Conservation (phyloP, 2,329 filamentous ascomycete species). For the Orbilia quercus region DNA sequence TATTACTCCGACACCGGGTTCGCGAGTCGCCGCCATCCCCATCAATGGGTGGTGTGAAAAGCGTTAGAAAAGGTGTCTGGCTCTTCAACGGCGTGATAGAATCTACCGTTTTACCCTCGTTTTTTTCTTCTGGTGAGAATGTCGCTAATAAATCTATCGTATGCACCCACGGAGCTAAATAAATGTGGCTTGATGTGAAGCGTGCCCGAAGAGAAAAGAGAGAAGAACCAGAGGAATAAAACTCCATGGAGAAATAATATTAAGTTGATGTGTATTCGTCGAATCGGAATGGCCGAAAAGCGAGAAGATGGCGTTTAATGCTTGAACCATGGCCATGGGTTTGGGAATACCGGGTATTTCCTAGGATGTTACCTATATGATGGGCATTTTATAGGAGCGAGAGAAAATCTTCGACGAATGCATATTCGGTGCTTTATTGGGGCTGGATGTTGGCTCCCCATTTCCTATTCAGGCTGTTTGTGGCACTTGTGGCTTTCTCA, state of each 20-base stretch:
- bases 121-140: not conserved
- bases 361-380: not conserved
- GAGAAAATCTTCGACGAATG: too few species aligned
- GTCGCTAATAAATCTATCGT: not conserved
- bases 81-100: constrained; percentile 14
- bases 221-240: constrained; percentile 3
- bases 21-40: not conserved
- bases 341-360: constrained; percentile 39
- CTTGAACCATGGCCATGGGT: constrained; percentile 36
- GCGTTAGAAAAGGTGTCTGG: not conserved
- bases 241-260: not conserved
- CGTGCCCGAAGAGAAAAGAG: not conserved
- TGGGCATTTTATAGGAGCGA: not conserved
- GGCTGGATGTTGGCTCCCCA: constrained; percentile 8
- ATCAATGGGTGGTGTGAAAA: not conserved
- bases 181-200: constrained; percentile 8
- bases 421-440: not conserved
- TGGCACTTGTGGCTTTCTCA: constrained; percentile 43
- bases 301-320: constrained; percentile 38
- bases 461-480: constrained; percentile 18
- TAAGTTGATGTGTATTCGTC: not conserved
- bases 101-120: constrained; percentile 8
- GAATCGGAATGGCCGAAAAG: constrained; percentile 49
- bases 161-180: constrained; percentile 8
- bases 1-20: constrained; percentile 7